Base-by-base conservation (phyloP, 345 rosid genomes). In the Hevea brasiliensis region DNA sequence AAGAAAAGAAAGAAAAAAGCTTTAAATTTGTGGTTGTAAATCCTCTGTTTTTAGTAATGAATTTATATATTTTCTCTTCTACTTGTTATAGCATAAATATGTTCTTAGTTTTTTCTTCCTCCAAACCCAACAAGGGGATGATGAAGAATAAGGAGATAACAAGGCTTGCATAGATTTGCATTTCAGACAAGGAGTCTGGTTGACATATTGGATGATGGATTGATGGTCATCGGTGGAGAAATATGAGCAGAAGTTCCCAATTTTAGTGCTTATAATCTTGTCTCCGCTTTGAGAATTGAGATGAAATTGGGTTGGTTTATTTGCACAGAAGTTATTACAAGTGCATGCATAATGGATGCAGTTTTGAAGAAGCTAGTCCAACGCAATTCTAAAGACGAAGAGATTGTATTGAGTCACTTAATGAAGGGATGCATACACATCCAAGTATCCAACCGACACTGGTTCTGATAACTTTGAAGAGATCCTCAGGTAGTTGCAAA, bases 121-220 rank as follows among this genome's bases (percentile, higher is more conserved):
- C n/a, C n/a, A n/a, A n/a, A n/a, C n/a, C n/a, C n/a, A n/a, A n/a
- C n/a, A 72, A 63, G 47, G 20, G 29, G 66, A 65, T 50, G 15
- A 29, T 21, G 68, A 35, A 26, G n/a, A 71, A 71, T 72, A 74
- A 62, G 63, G 75, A 35, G 53, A 61, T 2, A 23, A 80, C n/a
- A 67, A 85, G 67, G n/a, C n/a, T n/a, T n/a, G 75, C 88, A 79
- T 35, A 81, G 78, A 65, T 81, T 35, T 62, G 88, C 88, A 26
- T 85, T 85, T 72, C 79, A 85, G 70, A 85, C 88, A 17, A 81
- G 79, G 41, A 85, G 84, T 53, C 81, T 68, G 32, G 78, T 85
- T 76, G 88, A 85, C 48, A 79, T 85, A 51, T 81, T 85, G 7
- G 88, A 85, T 77, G 86, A 85, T n/a, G n/a, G n/a, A n/a, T 85